Evolutionary conservation across 2,329 filamentous ascomycete species (phyloP), one percentile per base, ranked within the genome.

Genomic region (Seiridium cupressi): DNA sequence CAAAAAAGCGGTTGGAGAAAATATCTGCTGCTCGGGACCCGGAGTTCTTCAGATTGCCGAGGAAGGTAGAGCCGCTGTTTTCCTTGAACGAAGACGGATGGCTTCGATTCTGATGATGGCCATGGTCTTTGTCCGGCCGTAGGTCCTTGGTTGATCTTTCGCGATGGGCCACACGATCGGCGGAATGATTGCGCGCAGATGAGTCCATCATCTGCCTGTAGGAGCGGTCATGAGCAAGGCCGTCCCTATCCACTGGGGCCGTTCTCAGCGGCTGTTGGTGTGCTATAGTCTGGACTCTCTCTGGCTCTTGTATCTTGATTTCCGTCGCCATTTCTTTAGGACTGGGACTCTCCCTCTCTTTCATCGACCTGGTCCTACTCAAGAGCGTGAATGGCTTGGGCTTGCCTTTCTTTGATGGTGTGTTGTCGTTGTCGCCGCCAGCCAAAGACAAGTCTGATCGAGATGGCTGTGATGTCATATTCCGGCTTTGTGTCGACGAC

Each of bases 1-100:
- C 90, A 69, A 96, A 93, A 56, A 96, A 82, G 8, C 90, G 89
- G 70, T 93, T 94, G 65, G 91, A 89, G 63, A 94, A 86, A 69
- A 92, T 92, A 63, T 92, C 91, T 31, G 91, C 91, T 58, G 91
- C 90, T 67, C 88, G 89, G 55, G 85, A 89, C 18, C 88, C 89
- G 4, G 88, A 88, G 66, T 84, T 89, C 65, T 89, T 90, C 51
- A 95, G 77, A 60, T 89, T 92, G 64, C 84, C 90, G 69, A 95
- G 85, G 59, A 95, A 87, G 2, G 83, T 81, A 51, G 76, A 80
- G 8, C 87, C 86, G 13, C 88, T 80, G 53, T 83, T 86, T 51
- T 89, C 87, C 57, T 84, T 83, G 64, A 82, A 78, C 0, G 86
- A 84, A 1, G 84, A 81, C 35, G 77, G 81, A 66, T 80, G 84